Evolutionary conservation across 2,329 filamentous ascomycete genomes (phyloP).

Genomic region (Xylaria sp.): DNA sequence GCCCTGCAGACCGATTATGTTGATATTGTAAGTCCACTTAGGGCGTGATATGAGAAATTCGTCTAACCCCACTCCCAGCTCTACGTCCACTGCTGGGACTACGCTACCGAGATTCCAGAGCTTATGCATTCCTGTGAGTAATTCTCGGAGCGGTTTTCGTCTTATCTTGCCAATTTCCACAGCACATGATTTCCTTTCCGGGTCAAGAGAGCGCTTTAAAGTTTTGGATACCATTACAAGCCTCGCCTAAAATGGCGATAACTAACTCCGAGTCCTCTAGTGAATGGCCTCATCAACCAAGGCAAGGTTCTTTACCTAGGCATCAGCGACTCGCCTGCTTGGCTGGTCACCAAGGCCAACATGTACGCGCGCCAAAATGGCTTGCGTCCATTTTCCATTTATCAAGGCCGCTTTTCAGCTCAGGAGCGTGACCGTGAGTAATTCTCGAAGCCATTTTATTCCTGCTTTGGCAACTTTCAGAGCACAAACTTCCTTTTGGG

Average conservation of each 20-base stretch:
- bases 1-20: conserved; percentile 50
- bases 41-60: neutral
- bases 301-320: conserved; percentile 39
- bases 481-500: too few species aligned
- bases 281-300: conserved; percentile 32
- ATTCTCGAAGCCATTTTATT: too few species aligned
- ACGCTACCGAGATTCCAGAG: conserved; percentile 37
- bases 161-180: too few species aligned
- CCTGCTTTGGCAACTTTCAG: too few species aligned
- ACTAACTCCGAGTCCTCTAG: too few species aligned
- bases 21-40: conserved; percentile 40
- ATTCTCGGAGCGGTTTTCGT: too few species aligned
- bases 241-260: too few species aligned
- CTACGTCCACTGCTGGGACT: conserved; percentile 39
- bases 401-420: conserved; percentile 69
- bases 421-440: conserved; percentile 58
- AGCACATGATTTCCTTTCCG: too few species aligned
- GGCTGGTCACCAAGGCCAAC: conserved; percentile 57
- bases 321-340: conserved; percentile 58
- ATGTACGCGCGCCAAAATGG: conserved; percentile 64
- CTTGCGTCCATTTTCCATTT: conserved; percentile 66
- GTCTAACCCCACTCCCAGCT: conserved; percentile 7
- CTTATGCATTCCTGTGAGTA: conserved; percentile 35
- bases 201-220: too few species aligned
- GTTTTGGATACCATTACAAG: too few species aligned